A percentile compares a stretch with the other conserved stretches of the same genome.
phyloP scores from a whole-genome alignment of 2,329 filamentous ascomycete genomes.

The Beauveria rudraprayagi region DNA sequence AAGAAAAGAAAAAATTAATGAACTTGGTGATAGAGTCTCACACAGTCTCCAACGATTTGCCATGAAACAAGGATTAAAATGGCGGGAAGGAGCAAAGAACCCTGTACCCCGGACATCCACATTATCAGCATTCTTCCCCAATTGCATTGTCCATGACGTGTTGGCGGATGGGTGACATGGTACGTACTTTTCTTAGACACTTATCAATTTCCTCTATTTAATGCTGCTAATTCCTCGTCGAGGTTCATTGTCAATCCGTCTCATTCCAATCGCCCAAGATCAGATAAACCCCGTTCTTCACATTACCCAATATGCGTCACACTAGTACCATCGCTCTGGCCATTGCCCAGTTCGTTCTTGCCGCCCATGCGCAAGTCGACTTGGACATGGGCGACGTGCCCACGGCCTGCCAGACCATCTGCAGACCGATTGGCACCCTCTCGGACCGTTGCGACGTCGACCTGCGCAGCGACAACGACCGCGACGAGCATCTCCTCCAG shows the following conservation, averaged over 20 bases:
- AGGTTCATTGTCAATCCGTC: not conserved
- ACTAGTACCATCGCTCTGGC: not conserved
- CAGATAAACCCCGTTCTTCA: not conserved
- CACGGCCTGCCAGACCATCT: constrained; percentile 26
- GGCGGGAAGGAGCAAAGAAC: not conserved
- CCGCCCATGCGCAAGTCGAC: constrained; percentile 21
- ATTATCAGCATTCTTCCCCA: not conserved
- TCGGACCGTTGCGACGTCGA: constrained; percentile 28
- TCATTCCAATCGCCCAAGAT: not conserved
- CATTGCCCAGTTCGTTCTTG: not conserved
- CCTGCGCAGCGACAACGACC: constrained; percentile 22
- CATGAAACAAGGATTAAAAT: not conserved
- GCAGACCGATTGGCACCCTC: constrained; percentile 28
- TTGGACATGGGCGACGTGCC: constrained; percentile 28
- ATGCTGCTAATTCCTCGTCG: not conserved
- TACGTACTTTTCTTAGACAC: not conserved
- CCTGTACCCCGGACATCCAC: not conserved
- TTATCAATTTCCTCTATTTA: not conserved
- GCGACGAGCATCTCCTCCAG: constrained; percentile 27
- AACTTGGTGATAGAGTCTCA: not conserved
- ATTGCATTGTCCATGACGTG: not conserved
- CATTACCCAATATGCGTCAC: not conserved
- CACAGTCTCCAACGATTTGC: not conserved
- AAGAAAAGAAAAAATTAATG: not conserved
- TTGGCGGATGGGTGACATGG: not conserved